Base-by-base conservation (phyloP, 176 grass and related monocot species). In the Lolium rigidum region DNA sequence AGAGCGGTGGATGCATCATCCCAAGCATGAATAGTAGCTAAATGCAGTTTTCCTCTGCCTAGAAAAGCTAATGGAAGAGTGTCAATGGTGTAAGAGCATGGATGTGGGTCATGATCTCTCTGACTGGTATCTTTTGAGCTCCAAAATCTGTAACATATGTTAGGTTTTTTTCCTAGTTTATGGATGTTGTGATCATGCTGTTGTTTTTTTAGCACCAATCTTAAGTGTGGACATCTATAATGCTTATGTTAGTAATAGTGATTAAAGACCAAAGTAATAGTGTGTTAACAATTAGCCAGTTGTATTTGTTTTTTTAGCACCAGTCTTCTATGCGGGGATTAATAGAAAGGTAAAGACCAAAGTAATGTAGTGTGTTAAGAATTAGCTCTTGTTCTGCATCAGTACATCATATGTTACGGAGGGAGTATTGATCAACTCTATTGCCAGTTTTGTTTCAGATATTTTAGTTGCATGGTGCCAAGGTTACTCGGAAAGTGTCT, bases 71-170 rank as follows among this genome's bases (percentile, higher is more conserved):
- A 51, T 26, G 41, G 14, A 78, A 44, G 31, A 17, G 80, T 71
- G 37, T 52, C 21, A 65, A 11, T 63, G 21, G 22, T 69, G 10
- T 68, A 54, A 57, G 58, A 80, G 68, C 60, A 59, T 51, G 76
- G 85, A 18, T 77, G 62, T 75, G 78, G 39, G 78, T 84, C 61
- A 91, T 44, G 69, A 84, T 85, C 81, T 87, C 74, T 84, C 28
- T 76, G 81, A 60, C 86, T 81, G 11, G 58, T 76, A 12, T 28
- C 4, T 35, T 73, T 52, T 77, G 69, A 81, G 51, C 51, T 80
- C 80, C 2, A 12, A 39, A 84, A 60, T 52, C 4, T 77, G 85
- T 87, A 81, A 76, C 16, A 88, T 91, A 81, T 75, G 25, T 6
- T 56, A 56, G 54, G 18, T 56, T 20, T 55, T 56, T 20, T 7